phyloP scores from a whole-genome alignment of 768 basidiomycete genomes.

The Hygrocybe punicea region DNA sequence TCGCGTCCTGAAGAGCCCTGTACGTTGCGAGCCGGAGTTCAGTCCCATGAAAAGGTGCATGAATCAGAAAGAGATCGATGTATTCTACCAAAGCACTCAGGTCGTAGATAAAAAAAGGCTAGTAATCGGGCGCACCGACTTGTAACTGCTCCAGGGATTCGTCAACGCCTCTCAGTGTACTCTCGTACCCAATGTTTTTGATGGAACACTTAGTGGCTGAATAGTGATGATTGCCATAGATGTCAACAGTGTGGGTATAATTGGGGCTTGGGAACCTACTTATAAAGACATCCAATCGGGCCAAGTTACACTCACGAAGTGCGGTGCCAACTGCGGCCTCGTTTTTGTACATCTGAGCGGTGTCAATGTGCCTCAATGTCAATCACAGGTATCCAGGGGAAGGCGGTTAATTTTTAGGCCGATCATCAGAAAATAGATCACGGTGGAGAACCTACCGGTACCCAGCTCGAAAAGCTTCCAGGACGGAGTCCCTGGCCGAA shows the following conservation, averaged over 20 bases:
- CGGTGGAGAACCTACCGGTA: constrained; percentile 49
- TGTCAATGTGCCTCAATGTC: constrained; percentile 60
- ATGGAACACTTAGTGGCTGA: constrained; percentile 65
- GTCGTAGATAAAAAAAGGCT: background rate
- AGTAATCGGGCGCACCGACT: constrained; percentile 45
- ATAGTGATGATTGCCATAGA: background rate
- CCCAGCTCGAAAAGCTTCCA: constrained; percentile 64
- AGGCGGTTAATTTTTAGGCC: background rate
- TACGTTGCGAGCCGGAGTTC: constrained; percentile 67
- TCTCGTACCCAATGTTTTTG: constrained; percentile 61
- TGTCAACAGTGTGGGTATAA: background rate
- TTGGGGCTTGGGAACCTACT: constrained; percentile 42
- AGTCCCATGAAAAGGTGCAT: constrained; percentile 64
- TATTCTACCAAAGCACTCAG: constrained; percentile 33
- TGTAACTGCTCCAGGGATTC: constrained; percentile 56
- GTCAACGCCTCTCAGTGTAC: constrained; percentile 55
- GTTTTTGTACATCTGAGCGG: constrained; percentile 67
- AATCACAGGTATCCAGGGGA: background rate
- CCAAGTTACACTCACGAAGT: constrained; percentile 51
- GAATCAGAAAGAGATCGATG: constrained; percentile 75
- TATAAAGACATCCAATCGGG: constrained; percentile 63
- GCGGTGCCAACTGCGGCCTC: constrained; percentile 62
- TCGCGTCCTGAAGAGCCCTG: constrained; percentile 63
- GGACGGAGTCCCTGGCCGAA: constrained; percentile 49
- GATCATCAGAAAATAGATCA: background rate